Conservation (phyloP, 768 basidiomycete species). For the Lactifluus echinatus region DNA sequence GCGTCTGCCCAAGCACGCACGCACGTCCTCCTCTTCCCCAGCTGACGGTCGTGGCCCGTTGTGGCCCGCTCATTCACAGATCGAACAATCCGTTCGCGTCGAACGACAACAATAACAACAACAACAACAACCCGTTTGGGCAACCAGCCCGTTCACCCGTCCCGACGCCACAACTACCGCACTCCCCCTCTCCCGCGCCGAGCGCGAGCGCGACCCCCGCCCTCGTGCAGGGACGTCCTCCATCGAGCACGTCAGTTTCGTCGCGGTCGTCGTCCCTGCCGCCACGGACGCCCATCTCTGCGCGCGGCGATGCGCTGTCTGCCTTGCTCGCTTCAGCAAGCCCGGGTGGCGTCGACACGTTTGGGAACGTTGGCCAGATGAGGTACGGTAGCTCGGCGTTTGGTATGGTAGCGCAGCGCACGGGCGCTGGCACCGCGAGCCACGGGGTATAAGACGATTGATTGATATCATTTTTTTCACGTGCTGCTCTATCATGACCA, state of each 20-base stretch:
- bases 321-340: neutral
- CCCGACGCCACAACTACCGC: conserved; percentile 31
- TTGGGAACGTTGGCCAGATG: conserved; percentile 18
- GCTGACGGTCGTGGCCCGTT: no score
- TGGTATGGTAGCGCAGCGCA: conserved; percentile 7
- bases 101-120: no score
- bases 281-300: conserved; percentile 17
- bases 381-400: conserved; percentile 14
- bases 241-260: conserved; percentile 13
- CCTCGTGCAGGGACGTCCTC: conserved; percentile 12
- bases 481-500: neutral
- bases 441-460: no score
- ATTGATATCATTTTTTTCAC: neutral
- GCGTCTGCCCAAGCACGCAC: no score
- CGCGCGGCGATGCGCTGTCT: conserved; percentile 7
- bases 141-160: conserved; percentile 24
- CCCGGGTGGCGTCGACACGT: conserved; percentile 16
- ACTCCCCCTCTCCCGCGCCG: neutral
- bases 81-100: conserved; percentile 20
- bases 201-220: conserved; percentile 15
- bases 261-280: conserved; percentile 16
- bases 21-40: no score
- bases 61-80: neutral
- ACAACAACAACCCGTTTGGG: conserved; percentile 89
- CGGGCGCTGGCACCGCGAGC: neutral